Percentiles rank a stretch among this genome's conserved stretches.
These are phyloP conservation scores for Sarocladium strictum DNA, from an alignment of 2,329 filamentous ascomycete genomes.

Conservation along the genomic window DNA sequence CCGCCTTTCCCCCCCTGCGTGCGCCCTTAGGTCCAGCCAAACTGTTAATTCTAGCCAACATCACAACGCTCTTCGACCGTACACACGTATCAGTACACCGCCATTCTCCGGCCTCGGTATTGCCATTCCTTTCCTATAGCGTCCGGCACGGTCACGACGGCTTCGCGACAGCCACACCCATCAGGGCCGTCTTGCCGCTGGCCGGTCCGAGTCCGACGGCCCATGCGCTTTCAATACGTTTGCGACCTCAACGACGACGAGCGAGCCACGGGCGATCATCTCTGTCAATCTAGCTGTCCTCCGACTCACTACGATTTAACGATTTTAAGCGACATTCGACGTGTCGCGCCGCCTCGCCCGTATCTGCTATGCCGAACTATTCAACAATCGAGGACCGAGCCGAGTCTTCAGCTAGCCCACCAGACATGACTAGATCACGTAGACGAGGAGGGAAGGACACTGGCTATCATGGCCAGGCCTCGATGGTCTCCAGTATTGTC, in stretches of 20 bases:
- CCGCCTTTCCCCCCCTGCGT: conserved; percentile 3
- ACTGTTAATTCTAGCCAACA: not conserved
- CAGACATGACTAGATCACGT: conserved; percentile 38
- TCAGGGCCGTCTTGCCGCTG: conserved; percentile 8
- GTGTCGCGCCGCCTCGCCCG: not conserved
- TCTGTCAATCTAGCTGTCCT: not conserved
- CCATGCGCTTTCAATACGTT: not conserved
- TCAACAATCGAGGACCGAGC: conserved; percentile 7
- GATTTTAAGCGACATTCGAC: not conserved
- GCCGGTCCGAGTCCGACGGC: conserved; percentile 6
- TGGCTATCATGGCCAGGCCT: conserved; percentile 62
- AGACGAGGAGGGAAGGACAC: conserved; percentile 64
- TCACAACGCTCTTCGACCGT: not conserved
- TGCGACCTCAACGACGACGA: not conserved
- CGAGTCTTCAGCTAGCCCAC: conserved; percentile 4
- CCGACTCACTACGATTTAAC: not conserved
- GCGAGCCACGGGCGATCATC: not conserved
- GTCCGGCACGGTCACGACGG: not conserved
- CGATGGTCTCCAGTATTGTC: conserved; percentile 85
- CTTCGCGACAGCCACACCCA: conserved; percentile 2
- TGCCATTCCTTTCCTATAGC: not conserved
- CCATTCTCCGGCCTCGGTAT: not conserved
- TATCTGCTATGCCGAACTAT: conserved; percentile 8
- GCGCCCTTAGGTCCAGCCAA: not conserved
- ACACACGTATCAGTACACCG: not conserved